These are phyloP conservation scores for Flaveria floridana DNA, from an alignment of 140 eudicot species.

Conservation along the genomic window DNA sequence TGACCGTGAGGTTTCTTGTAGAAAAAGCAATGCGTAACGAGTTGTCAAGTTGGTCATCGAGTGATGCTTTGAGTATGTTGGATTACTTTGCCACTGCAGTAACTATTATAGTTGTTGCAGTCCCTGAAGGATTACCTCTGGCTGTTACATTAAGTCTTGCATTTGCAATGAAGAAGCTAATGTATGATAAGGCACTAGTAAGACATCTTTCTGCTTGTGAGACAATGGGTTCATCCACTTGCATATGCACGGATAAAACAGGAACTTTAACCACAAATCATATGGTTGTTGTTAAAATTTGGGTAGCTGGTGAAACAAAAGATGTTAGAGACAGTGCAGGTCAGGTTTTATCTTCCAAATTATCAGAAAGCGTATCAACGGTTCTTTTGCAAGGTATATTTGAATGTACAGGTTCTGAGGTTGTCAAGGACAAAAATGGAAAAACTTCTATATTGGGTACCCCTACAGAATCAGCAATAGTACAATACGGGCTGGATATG, in stretches of 20 bases:
- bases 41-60: conserved; percentile 70
- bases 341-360: conserved; percentile 30
- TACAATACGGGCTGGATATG: conserved; percentile 68
- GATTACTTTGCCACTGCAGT: conserved; percentile 88
- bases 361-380: conserved; percentile 43
- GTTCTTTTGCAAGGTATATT: conserved; percentile 75
- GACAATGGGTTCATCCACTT: conserved; percentile 92
- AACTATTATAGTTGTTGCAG: conserved; percentile 94
- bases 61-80: conserved; percentile 66
- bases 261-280: conserved; percentile 97
- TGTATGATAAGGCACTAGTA: conserved; percentile 81
- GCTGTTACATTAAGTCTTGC: conserved; percentile 97
- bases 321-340: conserved; percentile 44
- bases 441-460: conserved; percentile 67
- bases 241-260: conserved; percentile 89
- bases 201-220: conserved; percentile 96
- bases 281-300: conserved; percentile 80
- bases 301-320: conserved; percentile 65
- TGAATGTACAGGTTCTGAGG: conserved; percentile 83
- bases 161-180: conserved; percentile 90
- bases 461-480: conserved; percentile 91
- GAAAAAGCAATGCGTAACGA: conserved; percentile 64
- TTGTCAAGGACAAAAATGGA: conserved; percentile 73
- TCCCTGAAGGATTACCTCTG: conserved; percentile 92
- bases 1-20: conserved; percentile 63